phyloP scores from a whole-genome alignment of 129 eudicot genomes.

The Arctium minus region DNA sequence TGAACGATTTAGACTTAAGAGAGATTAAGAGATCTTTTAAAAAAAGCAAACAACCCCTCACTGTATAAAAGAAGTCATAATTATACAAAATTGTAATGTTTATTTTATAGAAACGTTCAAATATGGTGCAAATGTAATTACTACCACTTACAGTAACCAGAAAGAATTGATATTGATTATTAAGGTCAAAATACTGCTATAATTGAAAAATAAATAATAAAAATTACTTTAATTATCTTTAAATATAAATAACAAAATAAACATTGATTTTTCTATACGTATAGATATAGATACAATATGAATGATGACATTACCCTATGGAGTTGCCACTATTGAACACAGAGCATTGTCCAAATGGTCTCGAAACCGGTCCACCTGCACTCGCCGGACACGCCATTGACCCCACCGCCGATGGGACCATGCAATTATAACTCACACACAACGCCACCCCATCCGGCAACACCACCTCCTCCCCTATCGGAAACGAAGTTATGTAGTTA shows the following conservation, averaged over 20 bases:
- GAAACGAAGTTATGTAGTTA: conserved; percentile 49
- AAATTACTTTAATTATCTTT: background rate
- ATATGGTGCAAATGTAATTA: background rate
- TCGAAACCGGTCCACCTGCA: conserved; percentile 55
- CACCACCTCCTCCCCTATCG: conserved; percentile 25
- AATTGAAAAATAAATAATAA: background rate
- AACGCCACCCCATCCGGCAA: conserved; percentile 57
- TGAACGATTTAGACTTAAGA: no score
- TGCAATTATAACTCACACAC: conserved; percentile 66
- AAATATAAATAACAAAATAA: background rate
- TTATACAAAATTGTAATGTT: background rate
- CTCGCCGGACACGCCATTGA: conserved; percentile 63
- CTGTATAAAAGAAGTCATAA: background rate
- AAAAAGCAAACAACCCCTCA: background rate
- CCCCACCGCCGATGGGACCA: conserved; percentile 64
- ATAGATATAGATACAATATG: background rate
- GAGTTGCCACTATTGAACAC: conserved; percentile 30
- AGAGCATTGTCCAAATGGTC: conserved; percentile 68
- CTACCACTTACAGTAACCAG: background rate
- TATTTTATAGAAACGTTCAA: background rate
- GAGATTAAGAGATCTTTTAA: no score
- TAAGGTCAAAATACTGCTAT: no score
- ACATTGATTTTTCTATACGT: conserved; percentile 9
- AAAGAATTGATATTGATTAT: no score
- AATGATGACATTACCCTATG: conserved; percentile 26